Evolutionary conservation across 2,329 filamentous ascomycete genomes (phyloP), one percentile per base, ranked within the genome.

Genomic region (Pseudogymnoascus sp.): DNA sequence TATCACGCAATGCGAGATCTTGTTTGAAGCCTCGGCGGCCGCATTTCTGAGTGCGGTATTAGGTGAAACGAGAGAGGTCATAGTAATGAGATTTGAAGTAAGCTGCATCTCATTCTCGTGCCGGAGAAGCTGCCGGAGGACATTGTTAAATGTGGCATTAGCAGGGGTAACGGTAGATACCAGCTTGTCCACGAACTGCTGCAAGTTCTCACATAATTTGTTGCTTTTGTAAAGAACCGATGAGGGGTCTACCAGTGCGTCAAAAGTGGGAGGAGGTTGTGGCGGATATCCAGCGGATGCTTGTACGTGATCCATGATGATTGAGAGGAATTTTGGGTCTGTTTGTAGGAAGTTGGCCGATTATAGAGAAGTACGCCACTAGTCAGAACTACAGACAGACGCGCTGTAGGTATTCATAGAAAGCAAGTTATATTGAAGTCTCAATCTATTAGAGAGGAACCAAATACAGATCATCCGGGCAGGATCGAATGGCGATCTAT

Each of bases 71-170:
- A 82, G 80, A 47, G 81, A 75, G n/a, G 74, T 73, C 69, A 79
- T 79, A 2, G 78, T 74, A n/a, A 78, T 78, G 68, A 80, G 78
- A 64, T 78, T 79, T 1, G 76, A 74, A 79, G 80, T 70, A 59
- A 81, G 66, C 47, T 78, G 73, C 59, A 79, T 78, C 15, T 77
- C 78, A 69, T 81, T 78, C 59, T 81, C 77, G 65, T 79, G 75
- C 47, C 80, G 71, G n/a, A 79, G 63, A 15, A 47, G 41, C 15
- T 29, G 24, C 15, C 13, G 41, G 50, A 80, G 61, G 44, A 77
- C 76, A 66, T 78, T 81, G 50, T 76, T 70, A 70, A 82, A 83
- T 13, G 70, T 75, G 5, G 80, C 79, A 33, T 69, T 74, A 47
- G 77, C 77, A 5, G 44, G 44, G 5, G 24, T 50, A 26, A 50